Base-by-base conservation (phyloP, 2,329 filamentous ascomycete genomes). In the Diplocarpon rosae region DNA sequence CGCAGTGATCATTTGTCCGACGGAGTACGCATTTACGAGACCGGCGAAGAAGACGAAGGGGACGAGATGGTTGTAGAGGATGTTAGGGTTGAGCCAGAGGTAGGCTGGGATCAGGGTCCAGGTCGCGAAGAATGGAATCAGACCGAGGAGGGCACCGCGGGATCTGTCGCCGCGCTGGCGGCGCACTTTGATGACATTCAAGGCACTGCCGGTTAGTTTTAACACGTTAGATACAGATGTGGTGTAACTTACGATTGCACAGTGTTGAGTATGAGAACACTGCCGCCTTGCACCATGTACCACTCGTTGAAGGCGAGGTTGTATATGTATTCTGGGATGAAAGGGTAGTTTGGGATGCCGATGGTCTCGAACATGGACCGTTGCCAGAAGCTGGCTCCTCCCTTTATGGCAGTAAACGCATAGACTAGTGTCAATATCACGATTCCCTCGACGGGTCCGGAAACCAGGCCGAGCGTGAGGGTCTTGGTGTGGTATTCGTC, bases 401-500 rank as follows among this genome's bases (percentile, higher is more conserved):
- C 92, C 57, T 88, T 76, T 62, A 79, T 78, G 39, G 84, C 90
- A 4, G 92, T 96, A 51, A 93, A 68, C 30, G 78, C 76, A 64
- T 92, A 96, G 48, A 98, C 80, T 44, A 75, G 62, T 57, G 86
- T 82, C 15, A 98, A 73, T 33, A 86, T 88, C 37, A 96, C 67
- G 45, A 98, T 83, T 41, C 92, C 92, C 66, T 98, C 92, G 31
- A 98, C 92, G 3, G 92, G 92, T 0, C 92, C 92, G 52, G 90
- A 95, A 54, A 98, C 74, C 51, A 96, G 69, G 47, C 92, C 92
- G 5, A 98, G 76, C 1, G 88, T 95, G 38, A 98, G 76, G 2
- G 89, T 92, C 65, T 95, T 89, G 41, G 92, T 98, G 68, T 96
- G 90, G 67, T 96, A 98, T 64, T 96, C 92, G 61, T 98, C 92